Conservation (phyloP, 768 basidiomycete genomes). For the Pulveroboletus sp. region DNA sequence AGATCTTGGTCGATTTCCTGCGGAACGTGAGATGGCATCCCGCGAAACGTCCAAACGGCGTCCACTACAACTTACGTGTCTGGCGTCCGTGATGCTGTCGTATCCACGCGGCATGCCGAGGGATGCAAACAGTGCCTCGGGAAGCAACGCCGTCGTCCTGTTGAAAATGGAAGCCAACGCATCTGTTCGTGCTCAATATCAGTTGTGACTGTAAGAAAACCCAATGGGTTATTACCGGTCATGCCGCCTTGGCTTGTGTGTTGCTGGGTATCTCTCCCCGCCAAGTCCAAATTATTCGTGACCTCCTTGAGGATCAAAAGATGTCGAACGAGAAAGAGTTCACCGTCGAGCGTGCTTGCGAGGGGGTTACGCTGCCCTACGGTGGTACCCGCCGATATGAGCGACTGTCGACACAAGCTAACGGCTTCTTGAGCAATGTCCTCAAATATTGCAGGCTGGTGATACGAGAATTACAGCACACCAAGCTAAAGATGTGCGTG, state of each 20-base stretch:
- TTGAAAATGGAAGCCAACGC: slow-evolving; percentile 32
- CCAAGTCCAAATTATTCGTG: slow-evolving; percentile 68
- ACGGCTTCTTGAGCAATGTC: slow-evolving; percentile 96
- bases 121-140: slow-evolving; percentile 67
- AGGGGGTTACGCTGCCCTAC: slow-evolving; percentile 51
- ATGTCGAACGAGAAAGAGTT: slow-evolving; percentile 88
- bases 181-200: slow-evolving; percentile 19
- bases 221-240: slow-evolving; percentile 43
- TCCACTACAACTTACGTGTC: slow-evolving; percentile 49
- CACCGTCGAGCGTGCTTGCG: slow-evolving; percentile 58
- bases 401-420: slow-evolving; percentile 75
- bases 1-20: slow-evolving; percentile 88
- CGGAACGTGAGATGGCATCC: neutral
- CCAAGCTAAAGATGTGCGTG: neutral
- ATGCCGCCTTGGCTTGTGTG: slow-evolving; percentile 49
- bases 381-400: slow-evolving; percentile 68
- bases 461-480: neutral
- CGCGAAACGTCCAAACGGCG: neutral
- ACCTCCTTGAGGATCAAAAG: slow-evolving; percentile 91
- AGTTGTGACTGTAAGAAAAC: neutral
- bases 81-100: slow-evolving; percentile 67
- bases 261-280: slow-evolving; percentile 43
- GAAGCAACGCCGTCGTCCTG: slow-evolving; percentile 43
- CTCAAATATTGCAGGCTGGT: slow-evolving; percentile 89
- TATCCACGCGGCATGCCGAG: slow-evolving; percentile 61